These are phyloP conservation scores for Plasmodium cynomolgi DNA, from an alignment of 169 alveolate species.

Conservation along the genomic window DNA sequence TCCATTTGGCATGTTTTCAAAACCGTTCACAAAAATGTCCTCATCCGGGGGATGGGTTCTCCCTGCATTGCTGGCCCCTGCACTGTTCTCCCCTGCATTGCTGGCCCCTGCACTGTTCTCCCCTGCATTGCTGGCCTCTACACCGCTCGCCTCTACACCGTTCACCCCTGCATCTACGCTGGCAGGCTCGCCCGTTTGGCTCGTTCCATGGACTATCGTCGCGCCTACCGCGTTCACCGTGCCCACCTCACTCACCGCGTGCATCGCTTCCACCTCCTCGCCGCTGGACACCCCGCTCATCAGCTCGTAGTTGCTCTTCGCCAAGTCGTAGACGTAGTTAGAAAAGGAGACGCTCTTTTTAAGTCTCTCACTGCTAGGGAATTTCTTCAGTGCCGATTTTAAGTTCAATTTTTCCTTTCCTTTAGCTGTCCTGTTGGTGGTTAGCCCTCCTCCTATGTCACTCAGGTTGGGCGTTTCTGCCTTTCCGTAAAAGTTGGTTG, in stretches of 20 bases:
- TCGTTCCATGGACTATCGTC: background rate
- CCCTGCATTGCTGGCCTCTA: background rate
- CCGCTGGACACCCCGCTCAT: conserved; percentile 15
- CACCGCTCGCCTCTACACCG: too few species aligned
- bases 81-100: too few species aligned
- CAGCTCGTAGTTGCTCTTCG: conserved; percentile 27
- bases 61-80: background rate
- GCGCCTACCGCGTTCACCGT: background rate
- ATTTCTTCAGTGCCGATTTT: conserved; percentile 55
- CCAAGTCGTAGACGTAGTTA: conserved; percentile 46
- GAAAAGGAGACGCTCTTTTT: conserved; percentile 62
- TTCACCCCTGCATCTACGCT: too few species aligned
- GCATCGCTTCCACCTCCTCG: background rate
- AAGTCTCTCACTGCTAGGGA: conserved; percentile 1
- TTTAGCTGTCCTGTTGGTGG: background rate
- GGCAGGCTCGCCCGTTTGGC: background rate
- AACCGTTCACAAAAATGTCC: background rate
- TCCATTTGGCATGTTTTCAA: background rate
- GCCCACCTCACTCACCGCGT: background rate
- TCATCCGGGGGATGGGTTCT: background rate
- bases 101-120: too few species aligned
- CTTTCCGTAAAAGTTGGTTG: conserved; percentile 27
- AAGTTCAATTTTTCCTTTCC: background rate
- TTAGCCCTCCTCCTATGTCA: background rate
- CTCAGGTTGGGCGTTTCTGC: background rate